Evolutionary conservation across 2,329 filamentous ascomycete species (phyloP).

Genomic region (Alternaria brassicae): DNA sequence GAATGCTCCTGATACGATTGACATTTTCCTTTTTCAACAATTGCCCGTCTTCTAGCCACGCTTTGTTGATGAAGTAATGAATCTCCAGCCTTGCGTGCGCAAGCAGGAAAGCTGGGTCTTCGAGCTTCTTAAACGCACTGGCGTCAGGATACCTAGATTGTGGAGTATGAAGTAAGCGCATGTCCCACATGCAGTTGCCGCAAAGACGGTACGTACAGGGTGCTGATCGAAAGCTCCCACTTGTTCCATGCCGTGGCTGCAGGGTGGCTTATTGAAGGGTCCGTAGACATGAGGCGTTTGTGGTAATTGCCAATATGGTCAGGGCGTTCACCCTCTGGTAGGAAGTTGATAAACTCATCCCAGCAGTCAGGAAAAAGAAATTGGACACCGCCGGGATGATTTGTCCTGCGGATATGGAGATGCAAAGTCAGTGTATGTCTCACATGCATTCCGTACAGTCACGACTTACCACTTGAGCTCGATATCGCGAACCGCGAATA

Average conservation of each 20-base stretch:
- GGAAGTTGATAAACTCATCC: slow-evolving; percentile 46
- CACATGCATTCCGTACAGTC: too few species aligned
- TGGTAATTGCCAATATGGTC: slow-evolving; percentile 52
- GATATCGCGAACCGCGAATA: slow-evolving; percentile 49
- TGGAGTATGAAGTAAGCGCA: slow-evolving; percentile 12
- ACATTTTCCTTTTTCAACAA: slow-evolving; percentile 46
- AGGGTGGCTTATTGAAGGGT: slow-evolving; percentile 35
- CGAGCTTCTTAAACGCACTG: slow-evolving; percentile 22
- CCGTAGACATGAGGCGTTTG: slow-evolving; percentile 49
- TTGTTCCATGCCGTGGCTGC: slow-evolving; percentile 50
- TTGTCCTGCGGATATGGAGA: slow-evolving; percentile 42
- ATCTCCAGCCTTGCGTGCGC: slow-evolving; percentile 54
- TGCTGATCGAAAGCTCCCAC: slow-evolving; percentile 46
- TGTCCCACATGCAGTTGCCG: slow-evolving; percentile 18
- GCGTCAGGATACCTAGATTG: slow-evolving; percentile 39
- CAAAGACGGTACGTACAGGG: slow-evolving; percentile 16
- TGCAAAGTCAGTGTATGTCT: too few species aligned
- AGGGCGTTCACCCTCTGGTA: slow-evolving; percentile 49
- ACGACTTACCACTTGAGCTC: slow-evolving; percentile 54
- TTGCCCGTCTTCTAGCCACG: slow-evolving; percentile 54
- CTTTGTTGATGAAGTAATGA: slow-evolving; percentile 54
- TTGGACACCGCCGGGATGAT: slow-evolving; percentile 33
- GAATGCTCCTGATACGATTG: slow-evolving; percentile 48
- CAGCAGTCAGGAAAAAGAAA: slow-evolving; percentile 52
- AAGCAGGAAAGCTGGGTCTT: slow-evolving; percentile 41